phyloP scores from a whole-genome alignment of 768 basidiomycete genomes.

The Collybia sordida region DNA sequence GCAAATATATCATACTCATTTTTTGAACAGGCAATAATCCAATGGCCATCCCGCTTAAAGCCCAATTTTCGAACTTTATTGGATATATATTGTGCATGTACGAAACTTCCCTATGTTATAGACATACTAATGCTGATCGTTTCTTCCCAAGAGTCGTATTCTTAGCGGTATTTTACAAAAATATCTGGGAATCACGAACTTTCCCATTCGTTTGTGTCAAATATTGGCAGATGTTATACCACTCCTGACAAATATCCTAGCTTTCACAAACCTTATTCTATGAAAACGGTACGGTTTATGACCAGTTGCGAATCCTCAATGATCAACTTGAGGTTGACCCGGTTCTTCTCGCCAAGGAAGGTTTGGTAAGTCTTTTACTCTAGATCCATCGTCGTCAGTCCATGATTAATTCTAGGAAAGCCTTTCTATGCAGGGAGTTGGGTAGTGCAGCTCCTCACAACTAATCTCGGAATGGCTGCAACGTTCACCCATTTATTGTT shows the following conservation, averaged over 20 bases:
- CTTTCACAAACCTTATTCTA: slow-evolving; percentile 52
- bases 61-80: slow-evolving; percentile 47
- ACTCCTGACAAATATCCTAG: slow-evolving; percentile 34
- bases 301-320: slow-evolving; percentile 46
- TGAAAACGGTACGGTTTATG: slow-evolving; percentile 44
- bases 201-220: slow-evolving; percentile 24
- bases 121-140: not conserved
- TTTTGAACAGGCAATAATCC: slow-evolving; percentile 35
- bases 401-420: slow-evolving; percentile 12
- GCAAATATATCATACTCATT: not conserved
- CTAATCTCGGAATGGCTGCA: slow-evolving; percentile 48
- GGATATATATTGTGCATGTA: slow-evolving; percentile 52
- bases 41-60: slow-evolving; percentile 49
- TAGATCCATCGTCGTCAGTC: not conserved
- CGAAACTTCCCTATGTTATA: slow-evolving; percentile 14
- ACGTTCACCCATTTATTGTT: slow-evolving; percentile 47
- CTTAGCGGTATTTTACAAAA: slow-evolving; percentile 51
- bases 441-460: slow-evolving; percentile 41
- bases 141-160: slow-evolving; percentile 34
- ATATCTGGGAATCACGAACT: slow-evolving; percentile 47
- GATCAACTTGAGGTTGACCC: slow-evolving; percentile 43
- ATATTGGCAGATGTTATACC: not conserved
- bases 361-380: slow-evolving; percentile 26
- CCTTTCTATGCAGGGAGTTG: slow-evolving; percentile 50
- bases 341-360: slow-evolving; percentile 37